These are phyloP conservation scores for Diplodia intermedia DNA, from an alignment of 2,329 filamentous ascomycete genomes.

Conservation along the genomic window DNA sequence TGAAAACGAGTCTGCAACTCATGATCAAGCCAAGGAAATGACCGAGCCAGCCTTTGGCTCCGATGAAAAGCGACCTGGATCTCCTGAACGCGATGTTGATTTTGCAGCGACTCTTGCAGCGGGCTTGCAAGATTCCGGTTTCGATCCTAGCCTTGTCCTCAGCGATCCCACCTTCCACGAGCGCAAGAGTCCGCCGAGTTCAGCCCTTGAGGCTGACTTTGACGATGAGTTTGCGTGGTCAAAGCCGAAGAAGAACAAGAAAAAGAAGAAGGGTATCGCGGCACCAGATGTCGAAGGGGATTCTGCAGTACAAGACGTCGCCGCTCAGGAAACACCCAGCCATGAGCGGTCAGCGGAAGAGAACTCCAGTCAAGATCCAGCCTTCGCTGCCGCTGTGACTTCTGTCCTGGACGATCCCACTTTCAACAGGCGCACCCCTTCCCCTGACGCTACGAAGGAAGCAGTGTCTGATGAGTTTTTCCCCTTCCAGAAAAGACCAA, in stretches of 20 bases:
- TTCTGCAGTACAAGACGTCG: constrained; percentile 10
- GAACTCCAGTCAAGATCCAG: constrained; percentile 8
- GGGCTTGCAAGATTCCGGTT: constrained; percentile 55
- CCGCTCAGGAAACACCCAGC: not conserved
- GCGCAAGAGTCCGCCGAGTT: constrained; percentile 42
- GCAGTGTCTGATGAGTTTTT: constrained; percentile 41
- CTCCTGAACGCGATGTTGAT: constrained; percentile 50
- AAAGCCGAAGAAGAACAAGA: constrained; percentile 43
- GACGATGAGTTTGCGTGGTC: constrained; percentile 34
- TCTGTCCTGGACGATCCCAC: constrained; percentile 48
- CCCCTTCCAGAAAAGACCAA: constrained; percentile 38
- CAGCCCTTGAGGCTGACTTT: constrained; percentile 39
- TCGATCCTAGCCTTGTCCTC: constrained; percentile 54
- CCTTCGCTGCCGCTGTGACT: constrained; percentile 47
- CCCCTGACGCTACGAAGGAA: constrained; percentile 34
- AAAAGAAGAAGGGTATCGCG: constrained; percentile 33
- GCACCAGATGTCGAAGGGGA: not conserved
- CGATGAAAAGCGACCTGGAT: constrained; percentile 33
- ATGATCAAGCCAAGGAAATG: not conserved
- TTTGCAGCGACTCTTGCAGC: constrained; percentile 57
- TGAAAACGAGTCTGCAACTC: not conserved
- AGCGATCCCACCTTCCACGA: constrained; percentile 49
- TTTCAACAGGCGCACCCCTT: constrained; percentile 37
- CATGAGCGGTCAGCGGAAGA: not conserved
- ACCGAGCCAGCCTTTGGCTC: not conserved